phyloP scores from a whole-genome alignment of 805 yeast genomes.

The Torulaspora quercuum region DNA sequence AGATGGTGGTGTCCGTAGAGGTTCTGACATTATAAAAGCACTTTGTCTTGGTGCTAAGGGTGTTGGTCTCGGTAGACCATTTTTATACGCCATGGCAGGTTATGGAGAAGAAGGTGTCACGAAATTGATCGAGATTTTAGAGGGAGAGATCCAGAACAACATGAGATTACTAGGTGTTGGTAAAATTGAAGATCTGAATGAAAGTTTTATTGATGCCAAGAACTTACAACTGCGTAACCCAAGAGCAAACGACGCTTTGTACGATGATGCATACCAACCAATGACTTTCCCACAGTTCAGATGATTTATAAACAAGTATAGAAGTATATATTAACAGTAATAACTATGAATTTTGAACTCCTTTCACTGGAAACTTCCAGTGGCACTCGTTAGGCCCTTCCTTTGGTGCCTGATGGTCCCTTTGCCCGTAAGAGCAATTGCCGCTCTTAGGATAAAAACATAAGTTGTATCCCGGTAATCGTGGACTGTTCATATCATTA shows the following conservation, averaged over 20 bases:
- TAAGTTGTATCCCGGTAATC: too few relatives aligned
- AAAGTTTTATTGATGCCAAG: constrained; percentile 39
- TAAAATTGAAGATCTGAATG: constrained; percentile 44
- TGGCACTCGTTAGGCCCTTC: too few relatives aligned
- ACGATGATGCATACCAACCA: constrained; percentile 20
- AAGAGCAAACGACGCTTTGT: constrained; percentile 31
- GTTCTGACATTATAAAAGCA: constrained; percentile 74
- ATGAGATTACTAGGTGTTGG: constrained; percentile 66
- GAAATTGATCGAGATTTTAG: constrained; percentile 58
- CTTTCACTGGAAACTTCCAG: too few relatives aligned
- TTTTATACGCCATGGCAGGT: constrained; percentile 71
- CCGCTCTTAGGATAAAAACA: too few relatives aligned
- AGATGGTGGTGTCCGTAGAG: constrained; percentile 78
- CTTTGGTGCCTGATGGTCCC: too few relatives aligned
- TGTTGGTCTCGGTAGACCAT: constrained; percentile 72
- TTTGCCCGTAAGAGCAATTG: too few relatives aligned
- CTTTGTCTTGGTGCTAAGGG: constrained; percentile 74
- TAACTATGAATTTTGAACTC: too few relatives aligned
- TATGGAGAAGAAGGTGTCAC: constrained; percentile 74
- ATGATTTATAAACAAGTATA: too few relatives aligned
- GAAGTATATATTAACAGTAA: too few relatives aligned
- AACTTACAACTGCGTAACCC: constrained; percentile 35
- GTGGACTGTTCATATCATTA: too few relatives aligned
- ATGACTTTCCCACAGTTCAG: constrained; percentile 12
- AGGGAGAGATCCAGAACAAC: constrained; percentile 58